These are phyloP conservation scores for Primulina huaijiensis DNA, from an alignment of 257 asterid genomes.

Conservation along the genomic window DNA sequence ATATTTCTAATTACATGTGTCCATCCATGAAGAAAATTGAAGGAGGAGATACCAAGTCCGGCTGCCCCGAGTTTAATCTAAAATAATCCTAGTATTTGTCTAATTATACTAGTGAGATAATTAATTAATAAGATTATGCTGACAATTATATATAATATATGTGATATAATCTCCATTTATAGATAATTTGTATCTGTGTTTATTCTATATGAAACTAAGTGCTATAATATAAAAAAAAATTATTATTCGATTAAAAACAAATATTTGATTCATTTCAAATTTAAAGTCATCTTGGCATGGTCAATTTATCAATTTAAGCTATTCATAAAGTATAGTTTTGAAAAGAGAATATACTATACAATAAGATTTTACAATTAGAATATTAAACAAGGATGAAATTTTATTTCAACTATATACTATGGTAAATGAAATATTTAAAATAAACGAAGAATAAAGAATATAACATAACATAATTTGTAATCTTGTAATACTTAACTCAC, in stretches of 20 bases:
- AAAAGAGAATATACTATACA: too few relatives aligned
- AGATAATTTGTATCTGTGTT: too few relatives aligned
- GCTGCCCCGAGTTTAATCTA: not conserved
- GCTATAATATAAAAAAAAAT: too few relatives aligned
- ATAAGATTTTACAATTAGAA: not conserved
- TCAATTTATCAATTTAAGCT: not conserved
- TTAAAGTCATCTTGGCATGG: not conserved
- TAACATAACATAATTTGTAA: too few relatives aligned
- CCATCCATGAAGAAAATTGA: conserved; percentile 17
- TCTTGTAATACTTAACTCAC: not conserved
- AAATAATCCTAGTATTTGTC: not conserved
- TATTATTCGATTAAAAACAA: too few relatives aligned
- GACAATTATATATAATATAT: too few relatives aligned
- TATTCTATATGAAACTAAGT: not conserved
- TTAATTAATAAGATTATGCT: too few relatives aligned
- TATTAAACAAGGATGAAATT: not conserved
- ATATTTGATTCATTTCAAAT: not conserved
- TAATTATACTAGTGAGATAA: not conserved
- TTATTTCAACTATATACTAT: not conserved
- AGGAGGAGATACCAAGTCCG: not conserved
- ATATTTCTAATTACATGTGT: conserved; percentile 20
- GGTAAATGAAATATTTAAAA: too few relatives aligned
- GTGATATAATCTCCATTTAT: too few relatives aligned
- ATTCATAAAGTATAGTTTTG: too few relatives aligned
- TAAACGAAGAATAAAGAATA: not conserved